Evolutionary conservation across 257 asterid genomes (phyloP).

Genomic region (Scutellaria baicalensis): DNA sequence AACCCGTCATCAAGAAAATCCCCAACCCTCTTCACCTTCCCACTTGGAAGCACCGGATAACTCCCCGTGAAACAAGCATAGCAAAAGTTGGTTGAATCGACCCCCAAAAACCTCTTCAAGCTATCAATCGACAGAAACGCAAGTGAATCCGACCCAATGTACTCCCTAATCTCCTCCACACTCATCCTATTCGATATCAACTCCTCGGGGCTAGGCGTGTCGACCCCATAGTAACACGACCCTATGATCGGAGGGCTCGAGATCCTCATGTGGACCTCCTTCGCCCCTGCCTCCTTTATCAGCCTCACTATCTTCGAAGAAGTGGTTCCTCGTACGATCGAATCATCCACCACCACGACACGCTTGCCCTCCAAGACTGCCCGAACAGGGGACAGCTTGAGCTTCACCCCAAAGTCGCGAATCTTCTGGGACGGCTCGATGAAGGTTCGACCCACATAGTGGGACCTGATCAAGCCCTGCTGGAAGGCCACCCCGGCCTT

Average conservation of each 20-base stretch:
- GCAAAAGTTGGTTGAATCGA: conserved; percentile 43
- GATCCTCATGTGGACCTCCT: conserved; percentile 93
- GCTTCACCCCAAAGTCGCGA: conserved; percentile 87
- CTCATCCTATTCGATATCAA: conserved; percentile 77
- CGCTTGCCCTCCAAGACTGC: conserved; percentile 91
- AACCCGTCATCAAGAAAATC: conserved; percentile 81
- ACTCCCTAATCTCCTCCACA: conserved; percentile 69
- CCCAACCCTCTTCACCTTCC: conserved; percentile 67
- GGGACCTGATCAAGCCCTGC: conserved; percentile 84
- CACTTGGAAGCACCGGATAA: conserved; percentile 70
- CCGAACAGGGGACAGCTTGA: conserved; percentile 71
- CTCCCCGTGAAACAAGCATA: conserved; percentile 80
- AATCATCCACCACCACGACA: conserved; percentile 95
- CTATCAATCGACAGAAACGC: conserved; percentile 62
- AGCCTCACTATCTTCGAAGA: conserved; percentile 80
- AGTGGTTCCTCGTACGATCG: conserved; percentile 89
- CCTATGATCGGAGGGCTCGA: conserved; percentile 88
- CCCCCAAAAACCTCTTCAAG: conserved; percentile 37
- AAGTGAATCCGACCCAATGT: conserved; percentile 73
- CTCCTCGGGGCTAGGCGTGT: conserved; percentile 78
- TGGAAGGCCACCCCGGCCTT: conserved; percentile 87
- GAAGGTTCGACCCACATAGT: conserved; percentile 85
- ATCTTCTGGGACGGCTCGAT: conserved; percentile 93
- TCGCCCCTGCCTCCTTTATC: conserved; percentile 81
- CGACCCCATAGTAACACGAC: conserved; percentile 87